Base-by-base conservation (phyloP, 805 yeast genomes). In the Wickerhamiella domercqiae region DNA sequence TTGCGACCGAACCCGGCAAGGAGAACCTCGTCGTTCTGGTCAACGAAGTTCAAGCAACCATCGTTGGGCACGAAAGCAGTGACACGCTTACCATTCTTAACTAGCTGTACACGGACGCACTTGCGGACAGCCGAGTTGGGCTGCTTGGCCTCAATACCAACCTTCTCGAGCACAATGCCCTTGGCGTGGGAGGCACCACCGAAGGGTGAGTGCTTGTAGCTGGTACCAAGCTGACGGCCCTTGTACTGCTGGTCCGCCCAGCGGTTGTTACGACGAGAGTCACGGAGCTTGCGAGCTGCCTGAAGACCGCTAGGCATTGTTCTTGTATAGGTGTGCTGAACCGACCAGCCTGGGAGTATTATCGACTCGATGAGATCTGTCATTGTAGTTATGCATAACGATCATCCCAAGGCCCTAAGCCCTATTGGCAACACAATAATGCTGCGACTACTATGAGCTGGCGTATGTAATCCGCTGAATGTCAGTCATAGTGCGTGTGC, bases 1-100 rank as follows among this genome's bases (percentile, higher is more conserved):
- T 94, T 90, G 75, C 97, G 84, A 83, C 99, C 99, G 84, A 90
- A 90, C 78, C 99, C 99, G 62, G 99, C 97, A 60, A 90, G 76
- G 62, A 90, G 75, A 60, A 90, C 99, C 71, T 90, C 97, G 73
- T 90, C 99, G 77, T 90, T 90, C 75, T 90, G 97, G 67, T 90
- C 99, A 61, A 90, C 96, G 60, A 78, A 90, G 90, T 90, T 90
- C 70, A 90, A 73, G 78, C 98, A 90, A 87, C 99, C 99, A 73
- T 90, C 99, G 63, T 90, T 87, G 70, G 99, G 98, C 65, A 90
- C 99, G 93, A 90, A 90, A 68, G 99, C 99, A 62, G 98, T 90
- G 56, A 86, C 98, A 74, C 82, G 87, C 80, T 87, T 90, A 75
- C 98, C 97, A 82, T 90, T 90, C 82, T 90, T 90, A 78, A 90